Percentiles rank a stretch among this genome's conserved stretches.
phyloP scores from a whole-genome alignment of 202 grass and related monocot species.

The Sporobolus alterniflorus region DNA sequence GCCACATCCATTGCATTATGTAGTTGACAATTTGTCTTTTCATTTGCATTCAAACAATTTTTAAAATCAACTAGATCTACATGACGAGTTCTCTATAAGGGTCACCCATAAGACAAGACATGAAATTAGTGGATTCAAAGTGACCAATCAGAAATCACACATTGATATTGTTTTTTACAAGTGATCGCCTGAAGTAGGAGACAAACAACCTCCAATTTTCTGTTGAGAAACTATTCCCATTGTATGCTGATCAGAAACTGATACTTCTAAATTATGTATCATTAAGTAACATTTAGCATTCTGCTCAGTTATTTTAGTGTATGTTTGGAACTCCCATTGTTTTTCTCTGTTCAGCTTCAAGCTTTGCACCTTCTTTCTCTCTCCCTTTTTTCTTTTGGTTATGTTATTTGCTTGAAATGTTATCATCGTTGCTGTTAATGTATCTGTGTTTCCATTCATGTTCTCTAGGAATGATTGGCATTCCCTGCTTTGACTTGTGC shows the following conservation, averaged over 20 bases:
- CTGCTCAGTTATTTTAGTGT: background rate
- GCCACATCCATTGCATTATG: background rate
- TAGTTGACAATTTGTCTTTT: background rate
- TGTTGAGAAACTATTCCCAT: background rate
- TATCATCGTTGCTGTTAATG: background rate
- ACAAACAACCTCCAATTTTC: background rate
- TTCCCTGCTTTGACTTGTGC: constrained; percentile 41
- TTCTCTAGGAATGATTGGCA: background rate
- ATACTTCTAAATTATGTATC: background rate
- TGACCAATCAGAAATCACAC: background rate
- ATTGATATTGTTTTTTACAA: background rate
- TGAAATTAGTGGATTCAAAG: background rate
- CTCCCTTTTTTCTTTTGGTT: background rate
- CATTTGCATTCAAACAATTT: background rate
- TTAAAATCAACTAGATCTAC: background rate
- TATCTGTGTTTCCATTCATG: background rate
- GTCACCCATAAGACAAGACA: background rate
- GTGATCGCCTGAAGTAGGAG: constrained; percentile 1
- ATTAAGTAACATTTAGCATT: background rate
- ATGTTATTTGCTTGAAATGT: constrained; percentile 15
- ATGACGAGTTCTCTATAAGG: background rate
- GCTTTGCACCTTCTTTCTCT: background rate
- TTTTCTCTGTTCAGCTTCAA: background rate
- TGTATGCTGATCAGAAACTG: constrained; percentile 22
- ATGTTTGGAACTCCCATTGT: background rate